phyloP scores from a whole-genome alignment of 1,284 basidiomycete genomes.

The Irpex lacteus region DNA sequence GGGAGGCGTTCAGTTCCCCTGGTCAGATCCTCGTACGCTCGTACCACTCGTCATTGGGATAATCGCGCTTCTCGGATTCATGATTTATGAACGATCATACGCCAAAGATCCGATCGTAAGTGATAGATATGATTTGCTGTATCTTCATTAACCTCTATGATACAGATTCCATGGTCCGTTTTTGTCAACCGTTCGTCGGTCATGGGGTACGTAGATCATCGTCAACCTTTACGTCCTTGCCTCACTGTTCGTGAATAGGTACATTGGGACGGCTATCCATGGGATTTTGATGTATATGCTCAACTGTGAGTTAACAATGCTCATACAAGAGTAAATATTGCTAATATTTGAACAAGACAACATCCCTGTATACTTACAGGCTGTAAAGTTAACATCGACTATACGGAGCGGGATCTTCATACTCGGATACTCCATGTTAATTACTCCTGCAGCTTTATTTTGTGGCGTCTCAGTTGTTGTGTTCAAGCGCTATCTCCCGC shows the following conservation, averaged over 20 bases:
- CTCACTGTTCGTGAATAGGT: not conserved
- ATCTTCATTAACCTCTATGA: not conserved
- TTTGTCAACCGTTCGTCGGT: not conserved
- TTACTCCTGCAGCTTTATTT: slow-evolving; percentile 8
- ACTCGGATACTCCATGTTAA: slow-evolving; percentile 5
- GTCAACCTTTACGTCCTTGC: not conserved
- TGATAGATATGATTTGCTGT: not conserved
- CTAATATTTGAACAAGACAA: not conserved
- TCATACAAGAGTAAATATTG: too few species aligned
- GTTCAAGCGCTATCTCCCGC: slow-evolving; percentile 13
- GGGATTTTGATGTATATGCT: not conserved
- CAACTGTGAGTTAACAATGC: not conserved
- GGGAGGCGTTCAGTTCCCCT: slow-evolving; percentile 8
- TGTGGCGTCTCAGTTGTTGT: slow-evolving; percentile 13
- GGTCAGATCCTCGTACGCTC: slow-evolving; percentile 3
- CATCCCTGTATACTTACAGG: not conserved
- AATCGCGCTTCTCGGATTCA: not conserved
- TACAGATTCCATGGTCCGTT: not conserved
- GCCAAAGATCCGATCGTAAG: slow-evolving; percentile 5
- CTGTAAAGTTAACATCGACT: slow-evolving; percentile 3
- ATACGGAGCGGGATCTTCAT: slow-evolving; percentile 4
- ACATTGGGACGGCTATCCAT: not conserved
- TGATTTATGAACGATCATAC: slow-evolving; percentile 1
- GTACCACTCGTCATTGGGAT: slow-evolving; percentile 1
- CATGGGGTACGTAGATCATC: not conserved